phyloP scores from a whole-genome alignment of 352 stramenopile species.

The Plasmopara viticola region DNA sequence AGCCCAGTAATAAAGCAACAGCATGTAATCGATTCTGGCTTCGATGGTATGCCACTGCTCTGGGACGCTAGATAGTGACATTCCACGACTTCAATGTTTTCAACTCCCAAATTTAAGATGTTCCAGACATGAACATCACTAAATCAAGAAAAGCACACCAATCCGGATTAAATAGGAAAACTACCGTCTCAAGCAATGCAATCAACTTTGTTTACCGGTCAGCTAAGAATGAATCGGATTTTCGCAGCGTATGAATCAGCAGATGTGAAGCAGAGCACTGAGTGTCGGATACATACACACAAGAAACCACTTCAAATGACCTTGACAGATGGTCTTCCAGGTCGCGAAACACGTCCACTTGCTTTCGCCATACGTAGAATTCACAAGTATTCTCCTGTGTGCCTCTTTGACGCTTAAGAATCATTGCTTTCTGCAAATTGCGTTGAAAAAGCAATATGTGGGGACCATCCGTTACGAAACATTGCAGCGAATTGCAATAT shows the following conservation, averaged over 20 bases:
- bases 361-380: slow-evolving; percentile 25
- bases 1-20: slow-evolving; percentile 27
- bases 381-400: not conserved
- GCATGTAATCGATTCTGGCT: slow-evolving; percentile 20
- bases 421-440: slow-evolving; percentile 9
- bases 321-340: not conserved
- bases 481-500: slow-evolving; percentile 14
- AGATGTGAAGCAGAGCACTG: slow-evolving; percentile 20
- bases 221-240: not conserved
- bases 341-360: slow-evolving; percentile 16
- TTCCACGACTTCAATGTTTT: not conserved
- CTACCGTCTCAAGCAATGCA: not conserved
- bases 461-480: slow-evolving; percentile 33
- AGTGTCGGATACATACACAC: slow-evolving; percentile 19
- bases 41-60: slow-evolving; percentile 1
- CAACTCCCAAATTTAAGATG: slow-evolving; percentile 9
- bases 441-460: slow-evolving; percentile 27
- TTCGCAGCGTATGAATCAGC: slow-evolving; percentile 18
- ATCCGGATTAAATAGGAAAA: slow-evolving; percentile 4
- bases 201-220: slow-evolving; percentile 8
- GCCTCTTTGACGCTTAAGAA: slow-evolving; percentile 21
- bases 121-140: slow-evolving; percentile 18
- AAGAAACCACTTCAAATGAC: slow-evolving; percentile 19
- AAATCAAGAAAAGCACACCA: not conserved
- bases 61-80: slow-evolving; percentile 16